These are phyloP conservation scores for Fonsecaea erecta DNA, from an alignment of 2,329 filamentous ascomycete species.

Conservation along the genomic window DNA sequence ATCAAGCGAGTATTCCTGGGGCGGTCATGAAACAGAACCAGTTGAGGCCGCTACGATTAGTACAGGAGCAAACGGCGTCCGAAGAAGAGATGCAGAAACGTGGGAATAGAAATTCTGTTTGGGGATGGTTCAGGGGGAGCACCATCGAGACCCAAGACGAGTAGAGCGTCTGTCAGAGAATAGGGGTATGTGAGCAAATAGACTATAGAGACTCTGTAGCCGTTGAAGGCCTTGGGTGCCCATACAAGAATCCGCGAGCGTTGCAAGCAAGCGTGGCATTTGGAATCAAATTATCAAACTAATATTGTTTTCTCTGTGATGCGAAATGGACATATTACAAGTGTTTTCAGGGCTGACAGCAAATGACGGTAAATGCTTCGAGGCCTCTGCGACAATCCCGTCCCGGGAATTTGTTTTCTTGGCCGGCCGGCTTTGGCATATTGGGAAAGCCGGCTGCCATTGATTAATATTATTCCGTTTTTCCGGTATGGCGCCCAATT, in stretches of 20 bases:
- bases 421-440: background rate
- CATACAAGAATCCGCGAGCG: background rate
- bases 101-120: conserved; percentile 54
- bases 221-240: background rate
- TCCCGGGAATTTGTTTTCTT: no score
- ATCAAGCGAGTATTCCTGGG: conserved; percentile 70
- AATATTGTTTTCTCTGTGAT: no score
- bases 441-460: background rate
- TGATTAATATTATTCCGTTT: background rate
- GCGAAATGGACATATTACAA: no score
- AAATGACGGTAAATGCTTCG: no score
- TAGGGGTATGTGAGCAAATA: background rate
- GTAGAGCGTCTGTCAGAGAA: background rate
- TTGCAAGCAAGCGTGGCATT: background rate
- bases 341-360: no score
- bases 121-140: conserved; percentile 47
- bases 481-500: background rate
- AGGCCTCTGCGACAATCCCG: no score
- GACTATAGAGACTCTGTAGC: background rate
- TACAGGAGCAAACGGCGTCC: conserved; percentile 71
- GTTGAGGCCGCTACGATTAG: conserved; percentile 81
- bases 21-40: conserved; percentile 70
- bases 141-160: conserved; percentile 31
- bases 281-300: background rate
- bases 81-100: conserved; percentile 52